A percentile compares a stretch with the other conserved stretches of the same genome.
Conservation (phyloP, 2,329 filamentous ascomycete genomes). For the Fusarium gaditjirri region DNA sequence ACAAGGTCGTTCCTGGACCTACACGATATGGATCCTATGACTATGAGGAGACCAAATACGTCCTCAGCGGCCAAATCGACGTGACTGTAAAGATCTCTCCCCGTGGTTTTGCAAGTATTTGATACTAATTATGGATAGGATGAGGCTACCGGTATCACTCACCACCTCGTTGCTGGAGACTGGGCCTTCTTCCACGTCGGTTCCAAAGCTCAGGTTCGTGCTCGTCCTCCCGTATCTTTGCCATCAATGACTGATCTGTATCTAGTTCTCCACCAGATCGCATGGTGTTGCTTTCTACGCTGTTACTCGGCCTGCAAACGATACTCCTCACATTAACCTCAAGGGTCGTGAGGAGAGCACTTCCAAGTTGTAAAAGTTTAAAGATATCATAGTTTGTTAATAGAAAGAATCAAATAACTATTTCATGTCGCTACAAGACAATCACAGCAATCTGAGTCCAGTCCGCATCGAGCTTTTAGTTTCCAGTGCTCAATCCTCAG, state of each 20-base stretch:
- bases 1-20: slow-evolving; percentile 29
- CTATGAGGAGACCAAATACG: slow-evolving; percentile 34
- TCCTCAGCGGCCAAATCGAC: slow-evolving; percentile 29
- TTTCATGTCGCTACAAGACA: neutral
- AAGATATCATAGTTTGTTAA: neutral
- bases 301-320: slow-evolving; percentile 24
- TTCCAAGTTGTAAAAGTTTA: slow-evolving; percentile 3
- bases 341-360: neutral
- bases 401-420: neutral
- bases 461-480: too few species aligned
- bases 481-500: too few species aligned
- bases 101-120: rapidly evolving
- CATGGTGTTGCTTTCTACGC: slow-evolving; percentile 30
- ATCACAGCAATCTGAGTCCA: rapidly evolving
- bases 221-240: rapidly evolving
- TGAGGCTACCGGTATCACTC: slow-evolving; percentile 30
- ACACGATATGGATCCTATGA: slow-evolving; percentile 30
- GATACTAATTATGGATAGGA: slow-evolving; percentile 2
- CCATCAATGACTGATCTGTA: neutral
- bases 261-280: slow-evolving; percentile 21
- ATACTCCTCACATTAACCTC: neutral
- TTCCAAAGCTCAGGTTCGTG: slow-evolving; percentile 26
- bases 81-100: slow-evolving; percentile 3
- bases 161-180: slow-evolving; percentile 33
- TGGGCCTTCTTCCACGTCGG: slow-evolving; percentile 36